phyloP scores from a whole-genome alignment of 1,284 basidiomycete species.

The Boletellus dicymbophilus region DNA sequence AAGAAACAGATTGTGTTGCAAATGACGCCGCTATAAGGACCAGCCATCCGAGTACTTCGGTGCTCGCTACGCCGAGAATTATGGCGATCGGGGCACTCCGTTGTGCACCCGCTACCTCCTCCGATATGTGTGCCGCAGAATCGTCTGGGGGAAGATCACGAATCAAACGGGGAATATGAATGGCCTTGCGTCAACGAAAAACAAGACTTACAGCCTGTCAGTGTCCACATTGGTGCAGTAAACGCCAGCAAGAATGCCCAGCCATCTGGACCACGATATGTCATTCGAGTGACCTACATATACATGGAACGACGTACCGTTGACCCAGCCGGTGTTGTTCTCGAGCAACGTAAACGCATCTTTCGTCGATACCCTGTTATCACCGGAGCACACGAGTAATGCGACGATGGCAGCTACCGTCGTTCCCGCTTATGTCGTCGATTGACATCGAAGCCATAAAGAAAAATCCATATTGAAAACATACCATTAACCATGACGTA shows the following conservation, averaged over 20 bases:
- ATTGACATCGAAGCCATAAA: too few relatives aligned
- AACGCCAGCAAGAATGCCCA: slow-evolving; percentile 76
- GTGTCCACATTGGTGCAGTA: slow-evolving; percentile 76
- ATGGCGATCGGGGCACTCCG: slow-evolving; percentile 78
- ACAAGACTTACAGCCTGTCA: slow-evolving; percentile 70
- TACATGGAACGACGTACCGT: slow-evolving; percentile 40
- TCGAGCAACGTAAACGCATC: slow-evolving; percentile 72
- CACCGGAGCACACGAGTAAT: slow-evolving; percentile 56
- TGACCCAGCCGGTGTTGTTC: slow-evolving; percentile 70
- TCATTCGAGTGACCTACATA: background rate
- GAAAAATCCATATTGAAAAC: too few relatives aligned
- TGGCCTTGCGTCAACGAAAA: too few relatives aligned
- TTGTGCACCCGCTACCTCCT: slow-evolving; percentile 70
- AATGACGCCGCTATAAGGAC: slow-evolving; percentile 65
- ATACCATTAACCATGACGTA: slow-evolving; percentile 65
- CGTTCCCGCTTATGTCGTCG: slow-evolving; percentile 63
- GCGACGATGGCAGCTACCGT: slow-evolving; percentile 60
- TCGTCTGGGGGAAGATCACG: slow-evolving; percentile 49
- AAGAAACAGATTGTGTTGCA: slow-evolving; percentile 55
- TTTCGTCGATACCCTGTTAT: slow-evolving; percentile 59
- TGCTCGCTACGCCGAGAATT: slow-evolving; percentile 61
- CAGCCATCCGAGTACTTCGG: slow-evolving; percentile 64
- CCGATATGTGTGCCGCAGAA: slow-evolving; percentile 77
- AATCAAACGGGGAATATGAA: background rate
- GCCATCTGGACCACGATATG: slow-evolving; percentile 46